Base-by-base conservation (phyloP, 1,139 yeast genomes). In the Candida smagusa region DNA sequence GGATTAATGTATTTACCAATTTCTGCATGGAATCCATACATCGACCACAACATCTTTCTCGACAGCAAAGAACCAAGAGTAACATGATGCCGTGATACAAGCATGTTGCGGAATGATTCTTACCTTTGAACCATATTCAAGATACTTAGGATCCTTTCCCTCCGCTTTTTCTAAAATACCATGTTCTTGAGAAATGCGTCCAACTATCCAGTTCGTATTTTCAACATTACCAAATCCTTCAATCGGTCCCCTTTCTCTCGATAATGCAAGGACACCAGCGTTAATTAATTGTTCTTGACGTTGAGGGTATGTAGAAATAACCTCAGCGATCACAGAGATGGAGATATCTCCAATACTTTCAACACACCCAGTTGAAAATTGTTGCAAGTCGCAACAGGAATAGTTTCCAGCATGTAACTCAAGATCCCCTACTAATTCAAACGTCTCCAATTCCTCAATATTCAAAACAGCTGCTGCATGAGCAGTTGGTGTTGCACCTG, bases 391-490 rank as follows among this genome's bases (percentile, higher is more conserved):
- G 51, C 84, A 79, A 49, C 81, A 74, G 3, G 83, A 73, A 51
- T 82, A 84, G 54, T 84, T 84, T 9, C 95, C 95, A 11, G 92
- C 92, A 54, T 85, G 95, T 12, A 85, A 57, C 49, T 85, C 95
- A 36, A 85, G 61, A 1, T 56, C 56, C 3, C 81, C 84, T 21
- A 58, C 49, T 28, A 77, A 50, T n/a, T 53, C 43, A n/a, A 42
- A 35, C 0, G 40, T 26, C 32, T 39, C 47, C 32, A 59, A 43
- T 32, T 58, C 66, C 16, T 40, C 48, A 2, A 31, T 13, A 1
- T 59, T 51, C 25, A 63, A 46, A 11, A 46, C 30, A 33, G 65
- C 68, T 2, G 84, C 67, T 0, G 87, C 77, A 49, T 82, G 88
- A 2, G 86, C 81, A 0, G 94, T 85, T 31, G 94, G 94, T 0